These are phyloP conservation scores for Acacia confusa DNA, from an alignment of 306 rosid genomes.

Conservation along the genomic window DNA sequence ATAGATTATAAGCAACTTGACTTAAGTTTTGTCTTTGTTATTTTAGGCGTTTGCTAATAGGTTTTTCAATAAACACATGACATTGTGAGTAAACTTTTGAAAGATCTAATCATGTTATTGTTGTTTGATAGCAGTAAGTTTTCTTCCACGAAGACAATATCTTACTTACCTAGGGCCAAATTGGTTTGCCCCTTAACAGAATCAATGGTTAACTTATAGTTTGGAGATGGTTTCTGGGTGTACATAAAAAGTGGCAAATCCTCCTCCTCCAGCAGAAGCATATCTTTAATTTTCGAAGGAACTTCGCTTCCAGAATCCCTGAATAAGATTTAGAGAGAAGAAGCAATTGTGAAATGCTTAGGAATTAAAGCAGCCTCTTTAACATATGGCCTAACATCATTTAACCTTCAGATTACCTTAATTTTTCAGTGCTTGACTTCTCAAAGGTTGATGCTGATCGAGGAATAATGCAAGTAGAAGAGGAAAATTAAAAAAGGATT, in stretches of 20 bases:
- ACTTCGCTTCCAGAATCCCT: constrained; percentile 36
- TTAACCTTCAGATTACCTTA: constrained; percentile 30
- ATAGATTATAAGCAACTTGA: no score
- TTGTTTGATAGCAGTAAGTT: not conserved
- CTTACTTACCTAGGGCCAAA: constrained; percentile 52
- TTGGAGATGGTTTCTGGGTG: constrained; percentile 38
- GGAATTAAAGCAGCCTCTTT: not conserved
- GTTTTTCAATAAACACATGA: not conserved
- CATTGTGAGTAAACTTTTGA: not conserved
- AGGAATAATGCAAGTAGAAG: not conserved
- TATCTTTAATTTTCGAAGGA: constrained; percentile 28
- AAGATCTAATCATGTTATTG: not conserved
- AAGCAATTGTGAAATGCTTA: not conserved
- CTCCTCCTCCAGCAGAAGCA: constrained; percentile 33
- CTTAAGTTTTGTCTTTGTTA: no score
- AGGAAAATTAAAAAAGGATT: not conserved
- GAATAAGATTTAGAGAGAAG: constrained; percentile 21
- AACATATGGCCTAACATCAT: not conserved
- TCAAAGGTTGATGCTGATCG: constrained; percentile 31
- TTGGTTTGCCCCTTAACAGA: constrained; percentile 26
- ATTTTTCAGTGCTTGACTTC: constrained; percentile 26
- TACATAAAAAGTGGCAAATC: constrained; percentile 57
- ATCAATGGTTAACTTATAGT: constrained; percentile 20
- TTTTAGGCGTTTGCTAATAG: not conserved
- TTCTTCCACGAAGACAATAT: not conserved